Evolutionary conservation across 176 grass and related monocot genomes (phyloP), one percentile per base, ranked within the genome.

Genomic region (Triticum dicoccoides): DNA sequence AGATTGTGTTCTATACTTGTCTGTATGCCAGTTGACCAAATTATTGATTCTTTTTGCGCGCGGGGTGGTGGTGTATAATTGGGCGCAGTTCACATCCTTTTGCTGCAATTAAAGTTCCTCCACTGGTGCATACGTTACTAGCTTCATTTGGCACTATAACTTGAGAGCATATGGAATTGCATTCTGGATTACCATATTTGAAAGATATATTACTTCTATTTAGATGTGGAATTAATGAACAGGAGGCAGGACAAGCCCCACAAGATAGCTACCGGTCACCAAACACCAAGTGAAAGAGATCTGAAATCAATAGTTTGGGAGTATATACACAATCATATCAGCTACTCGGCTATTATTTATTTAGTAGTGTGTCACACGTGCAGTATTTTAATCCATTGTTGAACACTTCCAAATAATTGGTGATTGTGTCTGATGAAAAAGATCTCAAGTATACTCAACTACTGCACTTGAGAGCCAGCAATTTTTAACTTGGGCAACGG

Each of bases 361-460:
- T 54, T 63, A n/a, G 2, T 41, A 18, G 69, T 61, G 52, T 76
- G 81, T 7, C 21, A 76, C 45, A 61, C 21, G 17, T 81, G 81
- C 37, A 62, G 3, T 89, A 70, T 24, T 58, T 83, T 76, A 39
- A 69, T 76, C 5, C 52, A 20, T 38, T 3, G 38, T 30, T 69
- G 15, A 23, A 69, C 20, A 10, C n/a, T 61, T 75, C 59, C 11
- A 61, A 68, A 87, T 77, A 80, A 61, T 80, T n/a, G 6, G 11
- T 59, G 51, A 82, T 77, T 76, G 10, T 27, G 65, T 77, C 15
- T 51, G 65, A 70, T 38, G 75, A 12, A 84, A 69, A 84, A 69
- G 61, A 84, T 80, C 34, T 87, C 41, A 45, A 76, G 37, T 29
- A 20, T 59, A 56, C 65, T 38, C 11, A 82, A 64, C 41, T 12